Evolutionary conservation across 352 stramenopile species (phyloP).

Genomic region (Phytophthora fragariae): DNA sequence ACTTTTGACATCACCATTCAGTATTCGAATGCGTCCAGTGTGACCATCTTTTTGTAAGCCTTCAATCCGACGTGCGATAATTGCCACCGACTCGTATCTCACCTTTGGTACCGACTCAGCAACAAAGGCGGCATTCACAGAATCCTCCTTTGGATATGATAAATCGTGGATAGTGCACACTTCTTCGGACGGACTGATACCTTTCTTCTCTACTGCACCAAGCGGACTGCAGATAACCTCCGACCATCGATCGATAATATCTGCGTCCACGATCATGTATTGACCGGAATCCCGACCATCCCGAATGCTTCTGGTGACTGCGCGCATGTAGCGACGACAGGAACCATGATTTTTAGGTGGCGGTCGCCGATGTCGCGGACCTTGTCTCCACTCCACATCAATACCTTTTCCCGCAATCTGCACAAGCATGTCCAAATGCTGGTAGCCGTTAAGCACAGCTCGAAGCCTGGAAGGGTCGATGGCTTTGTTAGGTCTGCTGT

Average conservation of each 20-base stretch:
- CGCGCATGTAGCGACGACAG: conserved; percentile 1
- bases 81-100: conserved; percentile 17
- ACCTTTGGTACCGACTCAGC: conserved; percentile 12
- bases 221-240: conserved; percentile 18
- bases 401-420: conserved; percentile 13
- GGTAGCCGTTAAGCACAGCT: background rate
- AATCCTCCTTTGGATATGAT: conserved; percentile 9
- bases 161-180: conserved; percentile 28
- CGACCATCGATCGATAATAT: conserved; percentile 11
- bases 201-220: conserved; percentile 29
- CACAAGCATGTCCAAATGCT: background rate
- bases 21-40: background rate
- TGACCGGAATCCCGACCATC: conserved; percentile 20
- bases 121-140: conserved; percentile 10
- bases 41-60: background rate
- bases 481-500: background rate
- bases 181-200: conserved; percentile 2
- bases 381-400: background rate
- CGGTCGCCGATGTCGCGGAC: background rate
- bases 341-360: conserved; percentile 16
- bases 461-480: background rate
- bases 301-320: conserved; percentile 11
- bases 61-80: conserved; percentile 25
- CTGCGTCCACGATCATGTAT: conserved; percentile 18
- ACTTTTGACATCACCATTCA: conserved; percentile 26